These are phyloP conservation scores for Cryptococcus depauperatus DNA, from an alignment of 1,284 basidiomycete species.

Conservation along the genomic window DNA sequence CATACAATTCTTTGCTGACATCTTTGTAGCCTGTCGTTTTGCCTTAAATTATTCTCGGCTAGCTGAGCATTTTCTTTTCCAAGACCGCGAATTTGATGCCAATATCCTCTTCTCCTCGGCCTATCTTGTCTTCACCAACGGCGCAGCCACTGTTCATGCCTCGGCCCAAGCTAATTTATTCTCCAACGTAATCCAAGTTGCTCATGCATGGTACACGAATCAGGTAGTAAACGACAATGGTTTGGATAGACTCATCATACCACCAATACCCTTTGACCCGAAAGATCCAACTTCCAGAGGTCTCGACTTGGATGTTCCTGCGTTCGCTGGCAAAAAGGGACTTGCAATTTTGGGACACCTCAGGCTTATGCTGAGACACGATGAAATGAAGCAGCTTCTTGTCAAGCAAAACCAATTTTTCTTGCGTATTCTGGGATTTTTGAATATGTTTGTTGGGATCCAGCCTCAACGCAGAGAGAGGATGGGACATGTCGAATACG, in stretches of 20 bases:
- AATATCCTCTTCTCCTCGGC: conserved; percentile 84
- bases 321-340: conserved; percentile 88
- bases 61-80: conserved; percentile 79
- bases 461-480: conserved; percentile 80
- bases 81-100: conserved; percentile 81
- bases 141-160: conserved; percentile 63
- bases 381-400: conserved; percentile 67
- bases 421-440: conserved; percentile 54
- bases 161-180: conserved; percentile 69
- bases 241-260: conserved; percentile 19
- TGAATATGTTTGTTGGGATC: conserved; percentile 81
- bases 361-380: conserved; percentile 54
- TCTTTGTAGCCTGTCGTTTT: conserved; percentile 62
- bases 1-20: neutral
- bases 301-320: conserved; percentile 70
- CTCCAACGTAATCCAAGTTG: conserved; percentile 66
- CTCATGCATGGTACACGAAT: conserved; percentile 80
- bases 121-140: conserved; percentile 81
- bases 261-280: conserved; percentile 10
- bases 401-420: conserved; percentile 58
- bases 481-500: conserved; percentile 80
- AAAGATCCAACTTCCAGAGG: conserved; percentile 22
- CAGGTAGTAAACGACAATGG: conserved; percentile 51
- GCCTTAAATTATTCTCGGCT: conserved; percentile 76
- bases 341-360: conserved; percentile 82